Evolutionary conservation across 2,329 filamentous ascomycete species (phyloP).

Genomic region (Pestalotiopsis sp.): DNA sequence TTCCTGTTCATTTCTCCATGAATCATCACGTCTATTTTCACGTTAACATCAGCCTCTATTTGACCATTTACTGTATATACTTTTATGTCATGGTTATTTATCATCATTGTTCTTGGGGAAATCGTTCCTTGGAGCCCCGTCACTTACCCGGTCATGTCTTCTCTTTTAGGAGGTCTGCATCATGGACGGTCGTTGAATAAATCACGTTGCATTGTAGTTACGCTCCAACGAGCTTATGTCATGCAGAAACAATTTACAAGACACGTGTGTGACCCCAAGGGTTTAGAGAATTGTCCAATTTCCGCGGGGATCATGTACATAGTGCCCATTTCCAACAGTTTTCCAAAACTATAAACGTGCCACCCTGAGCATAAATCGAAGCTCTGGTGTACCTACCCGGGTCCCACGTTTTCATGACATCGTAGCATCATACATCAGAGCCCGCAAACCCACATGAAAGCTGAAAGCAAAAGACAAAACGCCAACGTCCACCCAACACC

Average conservation of each 20-base stretch:
- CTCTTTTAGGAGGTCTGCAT: background rate
- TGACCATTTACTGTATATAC: background rate
- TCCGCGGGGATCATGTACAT: background rate
- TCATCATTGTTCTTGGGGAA: background rate
- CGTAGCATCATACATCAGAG: conserved; percentile 7
- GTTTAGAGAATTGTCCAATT: background rate
- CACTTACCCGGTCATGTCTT: background rate
- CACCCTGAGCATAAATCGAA: background rate
- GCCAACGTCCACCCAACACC: conserved; percentile 37
- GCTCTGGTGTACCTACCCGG: background rate
- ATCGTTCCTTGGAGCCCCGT: background rate
- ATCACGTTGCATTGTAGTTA: background rate
- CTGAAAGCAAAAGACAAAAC: conserved; percentile 13
- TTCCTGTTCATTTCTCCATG: background rate
- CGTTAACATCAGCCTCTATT: background rate
- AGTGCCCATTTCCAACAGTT: background rate
- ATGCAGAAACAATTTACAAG: background rate
- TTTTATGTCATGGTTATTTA: background rate
- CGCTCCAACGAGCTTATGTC: background rate
- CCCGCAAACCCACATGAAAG: conserved; percentile 13
- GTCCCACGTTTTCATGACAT: background rate
- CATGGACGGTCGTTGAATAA: background rate
- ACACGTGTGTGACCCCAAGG: background rate
- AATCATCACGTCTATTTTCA: too few relatives aligned
- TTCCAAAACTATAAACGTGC: background rate